A percentile compares a stretch with the other conserved stretches of the same genome.
phyloP scores from a whole-genome alignment of 805 yeast species.

The Cyberlindnera euphorbiiphila region DNA sequence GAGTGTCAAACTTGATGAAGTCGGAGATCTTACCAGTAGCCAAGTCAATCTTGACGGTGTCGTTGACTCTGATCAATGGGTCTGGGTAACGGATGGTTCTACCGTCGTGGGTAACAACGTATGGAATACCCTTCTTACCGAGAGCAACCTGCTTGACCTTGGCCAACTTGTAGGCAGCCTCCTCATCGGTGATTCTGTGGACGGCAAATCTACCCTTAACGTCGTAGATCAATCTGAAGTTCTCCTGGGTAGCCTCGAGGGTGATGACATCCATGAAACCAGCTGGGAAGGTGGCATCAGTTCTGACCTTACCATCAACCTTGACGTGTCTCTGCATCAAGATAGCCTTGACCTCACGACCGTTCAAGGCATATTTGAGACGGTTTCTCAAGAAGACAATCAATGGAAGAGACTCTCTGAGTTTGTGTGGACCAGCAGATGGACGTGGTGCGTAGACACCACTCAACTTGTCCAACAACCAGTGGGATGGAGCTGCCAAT shows the following conservation, averaged over 20 bases:
- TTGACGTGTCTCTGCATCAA: slow-evolving; percentile 97
- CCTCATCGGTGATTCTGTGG: slow-evolving; percentile 99
- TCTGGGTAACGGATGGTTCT: slow-evolving; percentile 99
- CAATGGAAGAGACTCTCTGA: slow-evolving; percentile 96
- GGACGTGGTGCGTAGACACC: slow-evolving; percentile 99
- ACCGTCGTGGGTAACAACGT: slow-evolving; percentile 99
- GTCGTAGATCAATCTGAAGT: slow-evolving; percentile 98
- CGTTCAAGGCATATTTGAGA: slow-evolving; percentile 97
- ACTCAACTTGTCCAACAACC: slow-evolving; percentile 99
- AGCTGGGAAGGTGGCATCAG: slow-evolving; percentile 98
- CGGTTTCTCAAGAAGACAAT: slow-evolving; percentile 97
- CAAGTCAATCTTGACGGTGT: slow-evolving; percentile 94
- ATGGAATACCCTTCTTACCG: slow-evolving; percentile 98
- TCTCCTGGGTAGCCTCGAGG: slow-evolving; percentile 97
- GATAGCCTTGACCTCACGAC: slow-evolving; percentile 98
- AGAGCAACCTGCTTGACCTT: slow-evolving; percentile 97
- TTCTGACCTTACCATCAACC: slow-evolving; percentile 99
- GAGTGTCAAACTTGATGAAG: slow-evolving; percentile 88
- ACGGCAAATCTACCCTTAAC: slow-evolving; percentile 99
- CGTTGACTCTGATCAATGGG: slow-evolving; percentile 94
- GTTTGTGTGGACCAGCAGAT: slow-evolving; percentile 99
- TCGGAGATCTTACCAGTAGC: slow-evolving; percentile 93
- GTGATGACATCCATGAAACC: slow-evolving; percentile 99
- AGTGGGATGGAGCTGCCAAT: slow-evolving; percentile 99
- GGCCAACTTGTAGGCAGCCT: slow-evolving; percentile 96